Evolutionary conservation across 352 stramenopile species (phyloP).

Genomic region (Globisporangium paddicum): DNA sequence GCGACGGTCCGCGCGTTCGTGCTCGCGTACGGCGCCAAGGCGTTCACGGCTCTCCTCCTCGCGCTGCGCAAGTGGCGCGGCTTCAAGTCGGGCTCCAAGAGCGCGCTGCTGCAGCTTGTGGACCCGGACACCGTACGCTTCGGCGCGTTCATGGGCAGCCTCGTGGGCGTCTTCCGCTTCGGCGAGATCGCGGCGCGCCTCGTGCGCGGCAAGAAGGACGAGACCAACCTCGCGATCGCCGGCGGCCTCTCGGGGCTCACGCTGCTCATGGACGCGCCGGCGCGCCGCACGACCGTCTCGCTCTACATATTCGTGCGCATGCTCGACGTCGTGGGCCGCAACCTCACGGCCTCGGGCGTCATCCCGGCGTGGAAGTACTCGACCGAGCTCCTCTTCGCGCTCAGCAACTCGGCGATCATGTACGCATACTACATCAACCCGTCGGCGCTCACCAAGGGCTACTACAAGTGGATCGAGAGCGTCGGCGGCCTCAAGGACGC

Average conservation of each 20-base stretch:
- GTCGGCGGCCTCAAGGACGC: slow-evolving; percentile 66
- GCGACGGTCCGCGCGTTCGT: slow-evolving; percentile 52
- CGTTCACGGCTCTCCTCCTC: slow-evolving; percentile 73
- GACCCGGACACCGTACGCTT: slow-evolving; percentile 70
- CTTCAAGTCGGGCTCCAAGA: slow-evolving; percentile 65
- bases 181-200: slow-evolving; percentile 47
- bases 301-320: slow-evolving; percentile 85
- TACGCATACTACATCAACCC: slow-evolving; percentile 71
- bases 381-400: slow-evolving; percentile 66
- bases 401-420: slow-evolving; percentile 74
- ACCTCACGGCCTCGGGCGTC: slow-evolving; percentile 45
- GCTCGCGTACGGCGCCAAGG: slow-evolving; percentile 76
- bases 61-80: slow-evolving; percentile 72
- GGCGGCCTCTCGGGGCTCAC: slow-evolving; percentile 53
- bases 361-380: slow-evolving; percentile 59
- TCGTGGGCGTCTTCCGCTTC: slow-evolving; percentile 69
- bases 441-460: slow-evolving; percentile 60
- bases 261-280: slow-evolving; percentile 59
- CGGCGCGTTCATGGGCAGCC: slow-evolving; percentile 63
- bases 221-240: slow-evolving; percentile 59
- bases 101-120: slow-evolving; percentile 63
- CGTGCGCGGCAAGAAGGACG: slow-evolving; percentile 38
- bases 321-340: slow-evolving; percentile 70
- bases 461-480: slow-evolving; percentile 80
- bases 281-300: slow-evolving; percentile 59